phyloP scores from a whole-genome alignment of 2,329 filamentous ascomycete genomes.

The Fusarium paranaense region DNA sequence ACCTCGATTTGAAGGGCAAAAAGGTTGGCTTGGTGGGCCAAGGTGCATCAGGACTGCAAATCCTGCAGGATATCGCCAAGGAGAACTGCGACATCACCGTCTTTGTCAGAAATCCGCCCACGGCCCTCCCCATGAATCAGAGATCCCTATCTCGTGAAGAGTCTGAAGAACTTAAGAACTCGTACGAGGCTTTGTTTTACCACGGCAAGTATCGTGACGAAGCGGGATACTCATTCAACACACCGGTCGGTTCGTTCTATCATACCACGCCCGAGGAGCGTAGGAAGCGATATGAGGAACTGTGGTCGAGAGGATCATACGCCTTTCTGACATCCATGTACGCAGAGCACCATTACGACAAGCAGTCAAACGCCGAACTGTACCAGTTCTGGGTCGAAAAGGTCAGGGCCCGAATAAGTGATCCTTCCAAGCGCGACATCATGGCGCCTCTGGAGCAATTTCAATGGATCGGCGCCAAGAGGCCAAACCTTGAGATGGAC shows the following conservation, averaged over 20 bases:
- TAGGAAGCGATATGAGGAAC: background rate
- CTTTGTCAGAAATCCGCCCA: conserved; percentile 64
- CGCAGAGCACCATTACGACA: conserved; percentile 14
- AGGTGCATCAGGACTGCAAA: conserved; percentile 23
- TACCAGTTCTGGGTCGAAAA: conserved; percentile 63
- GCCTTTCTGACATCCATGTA: conserved; percentile 17
- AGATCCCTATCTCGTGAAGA: conserved; percentile 57
- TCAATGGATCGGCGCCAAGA: conserved; percentile 60
- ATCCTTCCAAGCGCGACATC: conserved; percentile 57
- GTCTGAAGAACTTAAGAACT: conserved; percentile 51
- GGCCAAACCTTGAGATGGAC: conserved; percentile 58
- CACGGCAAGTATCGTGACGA: conserved; percentile 52
- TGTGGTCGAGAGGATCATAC: conserved; percentile 22
- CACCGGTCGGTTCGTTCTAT: conserved; percentile 53
- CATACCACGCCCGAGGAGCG: conserved; percentile 13
- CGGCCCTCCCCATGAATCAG: conserved; percentile 69
- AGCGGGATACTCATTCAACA: conserved; percentile 55
- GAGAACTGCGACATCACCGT: conserved; percentile 53
- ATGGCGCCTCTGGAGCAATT: conserved; percentile 59
- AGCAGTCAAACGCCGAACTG: conserved; percentile 27
- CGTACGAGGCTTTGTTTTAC: background rate
- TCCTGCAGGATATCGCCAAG: conserved; percentile 48
- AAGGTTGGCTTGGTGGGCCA: conserved; percentile 20
- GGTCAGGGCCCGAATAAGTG: conserved; percentile 55
- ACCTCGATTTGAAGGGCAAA: conserved; percentile 12